A percentile compares a stretch with the other conserved stretches of the same genome.
phyloP scores from a whole-genome alignment of 2,329 filamentous ascomycete species.

The Colletotrichum somersetense region DNA sequence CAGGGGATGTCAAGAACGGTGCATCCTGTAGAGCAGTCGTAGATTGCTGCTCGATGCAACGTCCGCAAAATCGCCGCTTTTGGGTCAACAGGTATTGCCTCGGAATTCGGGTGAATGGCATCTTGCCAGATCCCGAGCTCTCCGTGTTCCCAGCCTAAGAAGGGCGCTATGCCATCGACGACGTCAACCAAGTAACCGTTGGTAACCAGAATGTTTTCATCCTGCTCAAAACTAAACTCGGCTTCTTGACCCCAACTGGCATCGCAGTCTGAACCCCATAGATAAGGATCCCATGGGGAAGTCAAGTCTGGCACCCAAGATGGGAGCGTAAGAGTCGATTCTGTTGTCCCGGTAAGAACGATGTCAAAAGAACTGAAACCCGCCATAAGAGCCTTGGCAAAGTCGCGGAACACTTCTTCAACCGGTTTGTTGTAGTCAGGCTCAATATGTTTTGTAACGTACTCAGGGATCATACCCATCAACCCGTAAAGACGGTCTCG shows the following conservation, averaged over 20 bases:
- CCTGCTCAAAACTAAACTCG: slow-evolving; percentile 3
- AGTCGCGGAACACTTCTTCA: slow-evolving; percentile 25
- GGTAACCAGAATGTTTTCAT: neutral
- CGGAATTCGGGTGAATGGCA: neutral
- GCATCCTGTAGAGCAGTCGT: slow-evolving; percentile 6
- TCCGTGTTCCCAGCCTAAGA: slow-evolving; percentile 24
- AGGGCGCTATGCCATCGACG: slow-evolving; percentile 22
- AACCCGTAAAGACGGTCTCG: slow-evolving; percentile 29
- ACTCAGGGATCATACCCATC: slow-evolving; percentile 32
- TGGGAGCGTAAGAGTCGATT: slow-evolving; percentile 20
- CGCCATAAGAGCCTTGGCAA: slow-evolving; percentile 22
- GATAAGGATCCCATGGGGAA: slow-evolving; percentile 30
- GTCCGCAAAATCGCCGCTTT: slow-evolving; percentile 20
- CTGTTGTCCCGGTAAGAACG: slow-evolving; percentile 21
- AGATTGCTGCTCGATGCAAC: slow-evolving; percentile 20
- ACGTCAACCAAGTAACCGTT: slow-evolving; percentile 25
- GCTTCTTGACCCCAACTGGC: slow-evolving; percentile 32
- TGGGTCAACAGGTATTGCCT: neutral
- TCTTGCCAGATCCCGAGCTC: slow-evolving; percentile 12
- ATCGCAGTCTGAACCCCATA: slow-evolving; percentile 31
- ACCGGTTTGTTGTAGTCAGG: slow-evolving; percentile 28
- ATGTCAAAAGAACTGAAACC: slow-evolving; percentile 30
- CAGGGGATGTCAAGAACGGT: slow-evolving; percentile 32
- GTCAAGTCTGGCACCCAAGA: slow-evolving; percentile 34
- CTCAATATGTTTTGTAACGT: slow-evolving; percentile 22